These are phyloP conservation scores for Senna siamea DNA, from an alignment of 306 rosid genomes.

Conservation along the genomic window DNA sequence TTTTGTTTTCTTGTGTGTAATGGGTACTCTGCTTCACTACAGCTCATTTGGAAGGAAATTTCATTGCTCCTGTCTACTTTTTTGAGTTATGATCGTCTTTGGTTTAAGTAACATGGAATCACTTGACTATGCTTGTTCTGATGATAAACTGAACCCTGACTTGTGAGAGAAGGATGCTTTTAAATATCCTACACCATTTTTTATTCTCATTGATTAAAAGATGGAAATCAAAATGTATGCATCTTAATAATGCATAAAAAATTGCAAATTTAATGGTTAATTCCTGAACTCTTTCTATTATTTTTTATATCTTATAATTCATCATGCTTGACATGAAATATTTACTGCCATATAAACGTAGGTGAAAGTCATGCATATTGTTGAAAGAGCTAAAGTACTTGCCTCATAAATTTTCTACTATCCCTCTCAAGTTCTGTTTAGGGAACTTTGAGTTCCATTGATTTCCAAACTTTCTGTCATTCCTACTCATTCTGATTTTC, in stretches of 20 bases:
- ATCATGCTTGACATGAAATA: slow-evolving; percentile 6
- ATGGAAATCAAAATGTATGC: not conserved
- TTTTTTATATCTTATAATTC: not conserved
- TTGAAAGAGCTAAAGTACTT: not conserved
- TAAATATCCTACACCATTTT: slow-evolving; percentile 1
- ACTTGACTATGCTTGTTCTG: slow-evolving; percentile 9
- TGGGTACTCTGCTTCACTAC: not conserved
- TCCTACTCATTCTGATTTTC: slow-evolving; percentile 12
- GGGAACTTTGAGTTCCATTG: slow-evolving; percentile 12
- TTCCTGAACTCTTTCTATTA: not conserved
- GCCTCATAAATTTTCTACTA: not conserved
- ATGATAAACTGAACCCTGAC: slow-evolving; percentile 28
- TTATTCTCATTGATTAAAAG: slow-evolving; percentile 22
- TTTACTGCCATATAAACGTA: not conserved
- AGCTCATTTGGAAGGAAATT: slow-evolving; percentile 21
- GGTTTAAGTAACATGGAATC: slow-evolving; percentile 20
- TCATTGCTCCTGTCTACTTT: slow-evolving; percentile 6
- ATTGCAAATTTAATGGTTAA: slow-evolving; percentile 15
- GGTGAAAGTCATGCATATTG: not conserved
- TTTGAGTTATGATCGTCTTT: not conserved
- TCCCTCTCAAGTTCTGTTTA: not conserved
- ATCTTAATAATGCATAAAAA: not conserved
- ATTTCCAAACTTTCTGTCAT: slow-evolving; percentile 30
- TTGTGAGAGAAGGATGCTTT: slow-evolving; percentile 19
- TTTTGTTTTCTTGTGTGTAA: not conserved